A percentile compares a stretch with the other conserved stretches of the same genome.
These are phyloP conservation scores for Clavispora fructus DNA, from an alignment of 805 yeast species.

Conservation along the genomic window DNA sequence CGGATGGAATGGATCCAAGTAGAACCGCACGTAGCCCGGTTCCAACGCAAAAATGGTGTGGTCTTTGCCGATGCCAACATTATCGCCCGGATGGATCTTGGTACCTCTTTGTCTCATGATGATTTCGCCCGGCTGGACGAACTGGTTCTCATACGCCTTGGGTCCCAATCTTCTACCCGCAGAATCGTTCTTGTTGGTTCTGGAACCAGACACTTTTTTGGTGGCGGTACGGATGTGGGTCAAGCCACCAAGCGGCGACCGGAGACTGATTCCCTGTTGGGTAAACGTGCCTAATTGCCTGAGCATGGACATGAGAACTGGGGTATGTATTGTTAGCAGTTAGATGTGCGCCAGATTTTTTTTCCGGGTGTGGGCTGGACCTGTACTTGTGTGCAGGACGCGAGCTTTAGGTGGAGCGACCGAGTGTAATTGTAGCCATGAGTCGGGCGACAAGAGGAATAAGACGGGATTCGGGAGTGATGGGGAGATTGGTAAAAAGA, in stretches of 20 bases:
- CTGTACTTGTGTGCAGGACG: background rate
- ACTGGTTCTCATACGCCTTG: conserved; percentile 75
- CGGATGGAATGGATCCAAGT: conserved; percentile 95
- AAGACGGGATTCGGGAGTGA: too few relatives aligned
- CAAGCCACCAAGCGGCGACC: conserved; percentile 7
- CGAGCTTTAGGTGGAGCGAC: too few relatives aligned
- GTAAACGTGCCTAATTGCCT: conserved; percentile 6
- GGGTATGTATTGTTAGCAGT: background rate
- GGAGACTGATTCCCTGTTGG: conserved; percentile 9
- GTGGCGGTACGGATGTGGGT: conserved; percentile 79
- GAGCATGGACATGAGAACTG: conserved; percentile 8
- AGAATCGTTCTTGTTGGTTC: conserved; percentile 87
- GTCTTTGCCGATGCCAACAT: conserved; percentile 84
- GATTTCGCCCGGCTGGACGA: conserved; percentile 78
- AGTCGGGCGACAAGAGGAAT: too few relatives aligned
- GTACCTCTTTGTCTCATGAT: conserved; percentile 94
- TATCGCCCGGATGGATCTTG: conserved; percentile 89
- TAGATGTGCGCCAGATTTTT: background rate
- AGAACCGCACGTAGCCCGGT: conserved; percentile 89
- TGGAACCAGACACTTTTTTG: conserved; percentile 93
- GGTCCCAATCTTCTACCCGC: conserved; percentile 93
- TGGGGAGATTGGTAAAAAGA: too few relatives aligned
- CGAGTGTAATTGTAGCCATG: too few relatives aligned
- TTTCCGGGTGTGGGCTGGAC: background rate
- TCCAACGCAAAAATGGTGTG: conserved; percentile 88